Conservation (phyloP, 495 filamentous ascomycete species). For the Neurospora tetraspora region DNA sequence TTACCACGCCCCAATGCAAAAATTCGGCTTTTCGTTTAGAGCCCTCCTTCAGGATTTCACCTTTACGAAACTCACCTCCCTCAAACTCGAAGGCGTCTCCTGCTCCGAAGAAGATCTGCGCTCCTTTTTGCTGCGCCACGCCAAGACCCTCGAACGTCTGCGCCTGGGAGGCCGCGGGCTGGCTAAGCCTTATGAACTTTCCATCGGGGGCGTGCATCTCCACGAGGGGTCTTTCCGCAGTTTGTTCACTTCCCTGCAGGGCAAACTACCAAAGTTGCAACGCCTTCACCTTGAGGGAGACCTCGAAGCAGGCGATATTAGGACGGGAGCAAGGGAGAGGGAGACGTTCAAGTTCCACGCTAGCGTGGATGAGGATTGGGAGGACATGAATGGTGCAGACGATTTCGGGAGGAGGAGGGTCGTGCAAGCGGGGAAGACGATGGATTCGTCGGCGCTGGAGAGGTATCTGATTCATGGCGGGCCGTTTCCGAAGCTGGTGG, state of each 20-base stretch:
- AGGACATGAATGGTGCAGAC: constrained; percentile 14
- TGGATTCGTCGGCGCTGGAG: constrained; percentile 33
- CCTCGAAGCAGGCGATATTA: constrained; percentile 30
- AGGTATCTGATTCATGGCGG: constrained; percentile 32
- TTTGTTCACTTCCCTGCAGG: constrained; percentile 29
- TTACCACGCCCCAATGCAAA: constrained; percentile 28
- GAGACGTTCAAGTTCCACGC: constrained; percentile 36
- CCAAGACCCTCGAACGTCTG: constrained; percentile 27
- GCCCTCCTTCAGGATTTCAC: constrained; percentile 29
- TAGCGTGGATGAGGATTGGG: constrained; percentile 34
- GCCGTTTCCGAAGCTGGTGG: constrained; percentile 22
- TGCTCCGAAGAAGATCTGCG: constrained; percentile 36
- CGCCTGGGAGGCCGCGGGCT: constrained; percentile 37
- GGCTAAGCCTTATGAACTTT: constrained; percentile 28
- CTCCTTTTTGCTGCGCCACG: constrained; percentile 32
- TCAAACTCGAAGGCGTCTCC: constrained; percentile 34
- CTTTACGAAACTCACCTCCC: constrained; percentile 29
- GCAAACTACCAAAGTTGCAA: constrained; percentile 24
- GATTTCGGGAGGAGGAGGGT: background rate
- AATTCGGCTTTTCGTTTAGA: constrained; percentile 31
- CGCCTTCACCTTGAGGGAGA: constrained; percentile 38
- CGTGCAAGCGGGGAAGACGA: constrained; percentile 22
- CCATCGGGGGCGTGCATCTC: constrained; percentile 34
- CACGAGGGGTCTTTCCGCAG: constrained; percentile 34
- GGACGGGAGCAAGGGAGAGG: constrained; percentile 28